These are phyloP conservation scores for Lactifluus hygrophoroides DNA, from an alignment of 768 basidiomycete species.

Conservation along the genomic window DNA sequence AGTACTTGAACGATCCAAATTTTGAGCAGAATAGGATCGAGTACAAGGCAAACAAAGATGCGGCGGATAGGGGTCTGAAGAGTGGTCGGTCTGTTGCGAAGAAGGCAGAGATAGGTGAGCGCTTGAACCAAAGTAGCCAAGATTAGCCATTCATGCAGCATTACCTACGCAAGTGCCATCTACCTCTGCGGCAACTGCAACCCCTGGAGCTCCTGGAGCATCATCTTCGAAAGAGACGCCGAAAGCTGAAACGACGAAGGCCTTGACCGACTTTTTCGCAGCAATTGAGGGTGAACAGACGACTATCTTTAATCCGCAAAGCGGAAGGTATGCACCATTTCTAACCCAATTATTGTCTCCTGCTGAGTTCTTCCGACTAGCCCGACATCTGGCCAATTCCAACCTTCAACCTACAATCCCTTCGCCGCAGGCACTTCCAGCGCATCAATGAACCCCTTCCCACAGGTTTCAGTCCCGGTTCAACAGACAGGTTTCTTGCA, in stretches of 20 bases:
- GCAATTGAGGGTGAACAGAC: constrained; percentile 79
- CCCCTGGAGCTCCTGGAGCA: constrained; percentile 24
- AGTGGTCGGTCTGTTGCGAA: constrained; percentile 19
- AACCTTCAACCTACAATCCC: constrained; percentile 62
- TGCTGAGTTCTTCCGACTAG: constrained; percentile 26
- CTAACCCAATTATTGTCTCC: not conserved
- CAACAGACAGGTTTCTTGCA: constrained; percentile 45
- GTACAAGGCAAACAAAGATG: constrained; percentile 75
- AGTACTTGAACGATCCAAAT: constrained; percentile 92
- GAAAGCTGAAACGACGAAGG: constrained; percentile 36
- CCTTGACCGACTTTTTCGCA: constrained; percentile 76
- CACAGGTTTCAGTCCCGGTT: constrained; percentile 27
- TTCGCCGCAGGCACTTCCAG: constrained; percentile 55
- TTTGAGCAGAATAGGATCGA: constrained; percentile 94
- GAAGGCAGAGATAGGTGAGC: constrained; percentile 28
- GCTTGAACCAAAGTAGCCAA: not conserved
- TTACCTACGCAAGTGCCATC: constrained; percentile 19
- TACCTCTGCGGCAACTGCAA: constrained; percentile 23
- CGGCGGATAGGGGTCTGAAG: constrained; percentile 39
- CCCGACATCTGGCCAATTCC: constrained; percentile 41
- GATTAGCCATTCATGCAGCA: not conserved
- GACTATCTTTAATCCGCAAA: constrained; percentile 59
- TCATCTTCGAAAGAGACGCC: constrained; percentile 23
- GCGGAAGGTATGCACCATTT: constrained; percentile 38
- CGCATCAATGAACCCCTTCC: constrained; percentile 41